These are phyloP conservation scores for Epichloe uncinata DNA, from an alignment of 2,329 filamentous ascomycete genomes.

Conservation along the genomic window DNA sequence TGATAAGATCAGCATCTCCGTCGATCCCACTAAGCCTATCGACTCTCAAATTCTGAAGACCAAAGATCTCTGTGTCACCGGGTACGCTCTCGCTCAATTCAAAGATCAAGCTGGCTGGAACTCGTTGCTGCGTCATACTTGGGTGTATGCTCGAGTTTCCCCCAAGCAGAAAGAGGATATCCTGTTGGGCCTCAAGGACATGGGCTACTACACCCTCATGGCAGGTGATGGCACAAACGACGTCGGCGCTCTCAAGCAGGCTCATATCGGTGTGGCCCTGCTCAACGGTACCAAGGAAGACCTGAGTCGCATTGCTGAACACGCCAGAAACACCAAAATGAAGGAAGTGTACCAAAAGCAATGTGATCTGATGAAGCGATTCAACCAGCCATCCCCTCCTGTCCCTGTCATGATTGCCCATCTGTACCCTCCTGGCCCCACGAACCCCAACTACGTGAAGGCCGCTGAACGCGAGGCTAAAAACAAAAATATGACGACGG, in stretches of 20 bases:
- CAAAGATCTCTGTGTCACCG: constrained; percentile 92
- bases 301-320: constrained; percentile 80
- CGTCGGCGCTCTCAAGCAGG: constrained; percentile 93
- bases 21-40: constrained; percentile 69
- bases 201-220: constrained; percentile 97
- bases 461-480: constrained; percentile 77
- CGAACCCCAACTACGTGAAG: constrained; percentile 88
- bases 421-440: constrained; percentile 79
- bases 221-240: constrained; percentile 98
- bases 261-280: constrained; percentile 89
- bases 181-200: constrained; percentile 87
- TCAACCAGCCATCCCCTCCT: constrained; percentile 87
- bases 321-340: constrained; percentile 90
- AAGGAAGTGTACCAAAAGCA: constrained; percentile 99
- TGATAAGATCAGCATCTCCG: constrained; percentile 73
- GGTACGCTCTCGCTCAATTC: constrained; percentile 84
- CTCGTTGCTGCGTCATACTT: constrained; percentile 73
- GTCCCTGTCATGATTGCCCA: constrained; percentile 89
- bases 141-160: constrained; percentile 97
- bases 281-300: constrained; percentile 91
- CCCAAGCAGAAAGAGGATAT: constrained; percentile 99
- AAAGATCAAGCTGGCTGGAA: constrained; percentile 64
- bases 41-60: constrained; percentile 66
- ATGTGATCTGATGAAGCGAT: constrained; percentile 76
- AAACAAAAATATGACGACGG: constrained; percentile 56